These are phyloP conservation scores for Peniophora sp. DNA, from an alignment of 1,284 basidiomycete species.

Conservation along the genomic window DNA sequence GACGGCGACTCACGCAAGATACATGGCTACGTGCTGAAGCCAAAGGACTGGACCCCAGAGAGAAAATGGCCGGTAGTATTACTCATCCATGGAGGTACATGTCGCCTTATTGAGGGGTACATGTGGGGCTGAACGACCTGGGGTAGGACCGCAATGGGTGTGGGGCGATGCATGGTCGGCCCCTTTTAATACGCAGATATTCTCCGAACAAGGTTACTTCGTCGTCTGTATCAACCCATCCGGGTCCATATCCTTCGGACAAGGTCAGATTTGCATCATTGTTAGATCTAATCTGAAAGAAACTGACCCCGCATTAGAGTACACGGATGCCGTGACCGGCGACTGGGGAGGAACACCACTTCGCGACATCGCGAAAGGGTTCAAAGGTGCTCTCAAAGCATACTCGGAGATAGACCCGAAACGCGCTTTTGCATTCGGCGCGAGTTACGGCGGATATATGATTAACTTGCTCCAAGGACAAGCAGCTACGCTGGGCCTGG, in stretches of 20 bases:
- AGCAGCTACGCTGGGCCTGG: slow-evolving; percentile 52
- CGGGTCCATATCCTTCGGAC: slow-evolving; percentile 81
- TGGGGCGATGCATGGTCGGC: slow-evolving; percentile 80
- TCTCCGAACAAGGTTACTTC: slow-evolving; percentile 78
- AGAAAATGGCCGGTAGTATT: slow-evolving; percentile 67
- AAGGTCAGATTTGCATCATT: slow-evolving; percentile 50
- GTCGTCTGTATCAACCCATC: slow-evolving; percentile 81
- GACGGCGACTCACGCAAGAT: slow-evolving; percentile 65
- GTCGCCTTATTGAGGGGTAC: not conserved
- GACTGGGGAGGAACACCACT: slow-evolving; percentile 86
- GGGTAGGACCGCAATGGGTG: slow-evolving; percentile 61
- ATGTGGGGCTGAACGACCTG: not conserved
- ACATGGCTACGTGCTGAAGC: slow-evolving; percentile 78
- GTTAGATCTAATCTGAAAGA: not conserved
- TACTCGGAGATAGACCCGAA: slow-evolving; percentile 79
- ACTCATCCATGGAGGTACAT: slow-evolving; percentile 62
- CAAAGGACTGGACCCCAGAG: slow-evolving; percentile 51
- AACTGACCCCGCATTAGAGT: slow-evolving; percentile 33
- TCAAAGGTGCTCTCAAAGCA: slow-evolving; percentile 57
- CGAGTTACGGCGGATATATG: slow-evolving; percentile 75
- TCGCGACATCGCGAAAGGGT: slow-evolving; percentile 68
- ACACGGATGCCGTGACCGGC: slow-evolving; percentile 69
- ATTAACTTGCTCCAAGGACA: slow-evolving; percentile 30
- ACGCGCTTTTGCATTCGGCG: slow-evolving; percentile 73
- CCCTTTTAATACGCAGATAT: slow-evolving; percentile 82